Base-by-base conservation (phyloP, 169 alveolate genomes). In the Pseudocohnilembus persalinus region DNA sequence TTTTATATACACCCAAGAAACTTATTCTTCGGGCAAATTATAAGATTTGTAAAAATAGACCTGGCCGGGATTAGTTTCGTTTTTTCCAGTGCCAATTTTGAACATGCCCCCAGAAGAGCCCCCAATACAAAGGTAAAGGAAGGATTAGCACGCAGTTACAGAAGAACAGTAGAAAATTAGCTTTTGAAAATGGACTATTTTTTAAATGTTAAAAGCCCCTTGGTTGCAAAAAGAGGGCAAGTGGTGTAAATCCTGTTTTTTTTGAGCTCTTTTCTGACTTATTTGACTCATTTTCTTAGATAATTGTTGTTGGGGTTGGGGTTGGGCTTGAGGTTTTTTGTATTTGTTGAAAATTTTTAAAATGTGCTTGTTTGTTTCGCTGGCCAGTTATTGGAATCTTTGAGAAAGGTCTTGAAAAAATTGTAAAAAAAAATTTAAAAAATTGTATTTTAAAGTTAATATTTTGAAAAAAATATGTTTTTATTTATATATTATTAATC, bases 61-160 rank as follows among this genome's bases (percentile, higher is more conserved):
- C 83, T 93, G 92, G 31, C 98, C 98, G 34, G 95, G 92, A 49
- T 88, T 73, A 15, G 97, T 93, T 29, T 88, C 85, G 73, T 89
- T 80, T 79, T 93, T 94, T 28, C 98, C 98, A 31, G 97, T 94
- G 28, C 98, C 98, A 31, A 96, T 83, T 88, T 94, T 96, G 65
- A 88, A 92, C 94, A 91, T 93, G n/a, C 95, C 94, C 24, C 96
- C 97, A 76, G 92, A 94, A 28, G 92, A 85, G 24, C 93, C 88
- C 77, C 94, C 83, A 35, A 92, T 84, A 65, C 76, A 83, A 0
- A 96, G 76, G 82, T 94, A 96, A 25, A 96, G 31, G 82, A 93
- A 96, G n/a, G 87, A 85, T 34, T 96, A 96, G 78, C 93, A 96
- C 1, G 97, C 90, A 30, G 97, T 93, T 49, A 93, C 76, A n/a